Evolutionary conservation across 768 basidiomycete species (phyloP).

Genomic region (Boletus subparvulus): DNA sequence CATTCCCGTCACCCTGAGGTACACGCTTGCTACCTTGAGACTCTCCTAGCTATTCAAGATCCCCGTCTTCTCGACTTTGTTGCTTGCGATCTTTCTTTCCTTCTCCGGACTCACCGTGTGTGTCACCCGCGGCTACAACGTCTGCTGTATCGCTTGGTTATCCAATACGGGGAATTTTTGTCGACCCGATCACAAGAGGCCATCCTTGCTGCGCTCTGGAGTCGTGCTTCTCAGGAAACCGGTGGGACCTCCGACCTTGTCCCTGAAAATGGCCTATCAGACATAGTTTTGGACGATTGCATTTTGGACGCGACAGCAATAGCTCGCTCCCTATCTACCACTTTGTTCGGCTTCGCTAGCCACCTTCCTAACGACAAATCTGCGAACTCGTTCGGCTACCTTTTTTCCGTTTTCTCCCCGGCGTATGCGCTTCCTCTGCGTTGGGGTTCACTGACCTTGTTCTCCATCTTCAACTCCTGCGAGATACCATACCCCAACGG

Average conservation of each 20-base stretch:
- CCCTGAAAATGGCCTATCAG: background rate
- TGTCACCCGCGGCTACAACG: constrained; percentile 38
- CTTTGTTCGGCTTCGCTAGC: constrained; percentile 5
- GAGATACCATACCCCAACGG: background rate
- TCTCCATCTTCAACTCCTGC: constrained; percentile 34
- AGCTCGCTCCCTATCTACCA: constrained; percentile 14
- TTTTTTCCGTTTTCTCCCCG: constrained; percentile 32
- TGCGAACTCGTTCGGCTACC: background rate
- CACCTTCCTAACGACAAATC: background rate
- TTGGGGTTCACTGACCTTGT: constrained; percentile 44
- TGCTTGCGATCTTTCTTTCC: constrained; percentile 35
- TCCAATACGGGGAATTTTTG: constrained; percentile 28
- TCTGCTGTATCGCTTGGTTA: constrained; percentile 43
- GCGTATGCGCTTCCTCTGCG: constrained; percentile 31
- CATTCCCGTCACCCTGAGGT: constrained; percentile 40
- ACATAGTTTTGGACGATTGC: background rate
- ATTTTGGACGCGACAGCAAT: constrained; percentile 8
- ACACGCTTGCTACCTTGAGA: constrained; percentile 47
- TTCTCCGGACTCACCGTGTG: constrained; percentile 34
- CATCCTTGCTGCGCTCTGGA: constrained; percentile 37
- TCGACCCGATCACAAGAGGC: constrained; percentile 29
- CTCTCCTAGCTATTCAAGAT: constrained; percentile 35
- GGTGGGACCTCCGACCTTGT: background rate
- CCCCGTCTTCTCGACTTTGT: constrained; percentile 29
- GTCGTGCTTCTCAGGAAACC: constrained; percentile 27